Percentiles rank a stretch among this genome's conserved stretches.
These are phyloP conservation scores for Zasmidium cellare DNA, from an alignment of 2,329 filamentous ascomycete genomes.

Conservation along the genomic window DNA sequence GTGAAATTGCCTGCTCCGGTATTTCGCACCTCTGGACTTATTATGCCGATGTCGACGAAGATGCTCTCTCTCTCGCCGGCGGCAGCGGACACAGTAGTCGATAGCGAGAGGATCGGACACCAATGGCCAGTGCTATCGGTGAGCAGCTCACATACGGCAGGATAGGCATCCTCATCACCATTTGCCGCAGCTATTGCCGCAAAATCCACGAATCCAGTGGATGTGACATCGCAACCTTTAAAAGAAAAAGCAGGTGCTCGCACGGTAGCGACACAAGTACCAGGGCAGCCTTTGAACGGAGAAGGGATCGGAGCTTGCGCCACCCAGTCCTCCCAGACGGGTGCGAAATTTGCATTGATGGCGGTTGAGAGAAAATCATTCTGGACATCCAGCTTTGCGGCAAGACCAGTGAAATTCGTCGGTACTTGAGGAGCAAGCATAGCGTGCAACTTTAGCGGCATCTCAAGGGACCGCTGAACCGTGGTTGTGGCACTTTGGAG, in stretches of 20 bases:
- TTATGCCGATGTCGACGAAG: too few relatives aligned
- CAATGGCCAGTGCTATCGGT: neutral
- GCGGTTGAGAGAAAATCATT: too few relatives aligned
- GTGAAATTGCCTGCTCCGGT: too few relatives aligned
- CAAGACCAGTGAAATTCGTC: conserved; percentile 3
- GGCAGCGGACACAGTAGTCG: too few relatives aligned
- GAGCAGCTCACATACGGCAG: neutral
- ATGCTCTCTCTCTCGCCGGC: too few relatives aligned
- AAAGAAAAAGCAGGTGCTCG: neutral
- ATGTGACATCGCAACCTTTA: neutral
- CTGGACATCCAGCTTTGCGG: too few relatives aligned
- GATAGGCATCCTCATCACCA: neutral
- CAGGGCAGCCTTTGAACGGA: neutral
- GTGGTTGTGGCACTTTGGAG: conserved; percentile 3
- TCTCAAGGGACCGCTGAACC: neutral
- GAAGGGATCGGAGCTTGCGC: neutral
- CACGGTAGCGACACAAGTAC: neutral
- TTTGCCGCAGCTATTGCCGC: neutral
- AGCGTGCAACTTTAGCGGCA: neutral
- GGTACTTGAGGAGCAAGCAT: neutral
- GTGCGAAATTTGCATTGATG: too few relatives aligned
- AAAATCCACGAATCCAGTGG: neutral
- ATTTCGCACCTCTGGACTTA: too few relatives aligned
- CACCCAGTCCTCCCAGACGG: too few relatives aligned
- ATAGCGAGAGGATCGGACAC: neutral